Base-by-base conservation (phyloP, 148 eudicot genomes). In the Nepenthes mirabilis region DNA sequence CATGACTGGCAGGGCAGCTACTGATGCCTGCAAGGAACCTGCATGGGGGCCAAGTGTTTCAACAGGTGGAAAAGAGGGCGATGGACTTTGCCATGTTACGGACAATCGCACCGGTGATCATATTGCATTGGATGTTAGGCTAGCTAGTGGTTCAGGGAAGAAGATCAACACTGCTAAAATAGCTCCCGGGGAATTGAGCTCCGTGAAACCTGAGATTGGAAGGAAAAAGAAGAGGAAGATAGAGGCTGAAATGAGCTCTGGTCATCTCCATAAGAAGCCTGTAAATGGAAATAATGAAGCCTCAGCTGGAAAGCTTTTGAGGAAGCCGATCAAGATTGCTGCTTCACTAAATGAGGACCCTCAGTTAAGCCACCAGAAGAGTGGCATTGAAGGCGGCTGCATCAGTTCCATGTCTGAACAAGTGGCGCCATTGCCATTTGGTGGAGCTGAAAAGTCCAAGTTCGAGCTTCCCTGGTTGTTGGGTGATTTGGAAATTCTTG, bases 401-500 rank as follows among this genome's bases (percentile, higher is more conserved):
- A 49, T n/a, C 14, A 6, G 53, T 63, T 60, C 74, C 51, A 14
- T 32, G 61, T 59, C 74, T 65, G 65, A 61, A 47, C 73, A 74
- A 57, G 56, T 51, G 23, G 59, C 66, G 14, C 37, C 60, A 37
- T 37, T 40, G 14, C 66, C 73, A 58, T 12, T 45, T 32, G 65
- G 32, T 49, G 52, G 52, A 2, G 11, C 45, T 47, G 77, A 55
- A 56, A 68, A 67, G 36, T 43, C 13, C 23, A 69, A 68, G 43
- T 56, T 57, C 14, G 76, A 83, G 52, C 72, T 86, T 57, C 70
- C 64, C 13, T 71, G 75, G 43, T 68, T 84, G 61, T 68, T 90
- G 57, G 55, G 59, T 64, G 88, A 77, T 68, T 62, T 90, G 64
- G 77, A 66, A 2, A 71, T 75, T 64, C 95, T 90, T 73, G 95